A percentile compares a stretch with the other conserved stretches of the same genome.
These are phyloP conservation scores for Artomyces pyxidatus DNA, from an alignment of 768 basidiomycete genomes.

Conservation along the genomic window DNA sequence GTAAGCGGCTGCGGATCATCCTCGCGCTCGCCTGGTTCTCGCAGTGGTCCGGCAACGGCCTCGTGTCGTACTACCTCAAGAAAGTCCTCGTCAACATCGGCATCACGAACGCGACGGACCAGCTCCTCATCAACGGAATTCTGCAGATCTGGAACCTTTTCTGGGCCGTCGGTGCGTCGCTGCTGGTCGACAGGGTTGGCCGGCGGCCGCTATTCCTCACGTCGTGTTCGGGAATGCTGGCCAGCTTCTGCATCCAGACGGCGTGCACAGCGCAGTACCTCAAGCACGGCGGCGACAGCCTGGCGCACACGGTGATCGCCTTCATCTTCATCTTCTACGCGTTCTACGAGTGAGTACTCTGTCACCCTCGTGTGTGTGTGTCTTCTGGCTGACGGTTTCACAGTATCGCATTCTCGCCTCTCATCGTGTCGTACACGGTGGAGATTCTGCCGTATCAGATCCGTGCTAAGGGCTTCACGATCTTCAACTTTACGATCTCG, in stretches of 20 bases:
- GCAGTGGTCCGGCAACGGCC: constrained; percentile 81
- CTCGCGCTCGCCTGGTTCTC: constrained; percentile 77
- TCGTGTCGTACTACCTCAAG: constrained; percentile 77
- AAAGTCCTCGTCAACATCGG: constrained; percentile 63
- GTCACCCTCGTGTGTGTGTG: not conserved
- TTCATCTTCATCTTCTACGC: constrained; percentile 83
- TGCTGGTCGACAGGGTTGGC: constrained; percentile 57
- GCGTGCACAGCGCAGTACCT: constrained; percentile 50
- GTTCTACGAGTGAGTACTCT: constrained; percentile 54
- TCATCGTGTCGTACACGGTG: constrained; percentile 80
- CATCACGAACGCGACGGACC: constrained; percentile 48
- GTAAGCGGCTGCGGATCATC: constrained; percentile 69
- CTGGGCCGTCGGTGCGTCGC: constrained; percentile 51
- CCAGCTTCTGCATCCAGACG: constrained; percentile 65
- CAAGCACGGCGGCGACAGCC: constrained; percentile 31
- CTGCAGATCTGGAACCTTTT: constrained; percentile 76
- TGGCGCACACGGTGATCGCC: constrained; percentile 57
- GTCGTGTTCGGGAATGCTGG: constrained; percentile 48
- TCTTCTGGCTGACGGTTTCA: constrained; percentile 2
- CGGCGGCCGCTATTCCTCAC: constrained; percentile 65
- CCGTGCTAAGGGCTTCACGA: constrained; percentile 79
- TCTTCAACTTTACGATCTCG: constrained; percentile 76
- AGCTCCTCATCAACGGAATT: constrained; percentile 82
- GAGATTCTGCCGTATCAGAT: constrained; percentile 81
- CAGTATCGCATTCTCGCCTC: constrained; percentile 74